These are phyloP conservation scores for Lophiotrema nucula DNA, from an alignment of 495 filamentous ascomycete species.

Conservation along the genomic window DNA sequence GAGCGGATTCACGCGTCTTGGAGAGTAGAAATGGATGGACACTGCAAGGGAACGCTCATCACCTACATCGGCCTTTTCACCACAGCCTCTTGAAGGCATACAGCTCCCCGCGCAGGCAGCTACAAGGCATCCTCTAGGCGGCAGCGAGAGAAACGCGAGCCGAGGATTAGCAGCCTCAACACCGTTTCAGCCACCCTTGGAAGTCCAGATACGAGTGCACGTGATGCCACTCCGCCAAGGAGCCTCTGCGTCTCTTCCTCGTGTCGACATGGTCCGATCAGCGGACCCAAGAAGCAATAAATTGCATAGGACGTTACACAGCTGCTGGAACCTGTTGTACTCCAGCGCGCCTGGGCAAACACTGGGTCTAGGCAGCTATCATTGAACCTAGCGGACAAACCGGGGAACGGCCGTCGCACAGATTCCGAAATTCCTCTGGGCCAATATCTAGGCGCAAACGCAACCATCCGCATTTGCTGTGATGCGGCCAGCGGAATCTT, in stretches of 20 bases:
- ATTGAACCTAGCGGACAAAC: too few relatives aligned
- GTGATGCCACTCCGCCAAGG: background rate
- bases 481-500: background rate
- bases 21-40: too few relatives aligned
- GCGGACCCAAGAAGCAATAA: background rate
- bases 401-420: too few relatives aligned
- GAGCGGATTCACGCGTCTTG: too few relatives aligned
- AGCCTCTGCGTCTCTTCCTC: background rate
- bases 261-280: background rate
- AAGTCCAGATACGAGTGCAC: background rate
- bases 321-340: background rate
- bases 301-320: background rate
- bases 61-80: too few relatives aligned
- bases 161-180: background rate
- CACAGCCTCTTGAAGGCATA: too few relatives aligned
- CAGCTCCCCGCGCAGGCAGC: constrained; percentile 16
- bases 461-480: background rate
- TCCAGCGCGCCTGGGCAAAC: too few relatives aligned
- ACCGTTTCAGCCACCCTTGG: constrained; percentile 13
- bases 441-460: background rate
- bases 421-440: background rate
- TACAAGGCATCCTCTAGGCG: constrained; percentile 14
- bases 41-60: background rate
- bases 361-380: too few relatives aligned
- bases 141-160: background rate